Conservation (phyloP, 768 basidiomycete species). For the Lentinus tigrinus region DNA sequence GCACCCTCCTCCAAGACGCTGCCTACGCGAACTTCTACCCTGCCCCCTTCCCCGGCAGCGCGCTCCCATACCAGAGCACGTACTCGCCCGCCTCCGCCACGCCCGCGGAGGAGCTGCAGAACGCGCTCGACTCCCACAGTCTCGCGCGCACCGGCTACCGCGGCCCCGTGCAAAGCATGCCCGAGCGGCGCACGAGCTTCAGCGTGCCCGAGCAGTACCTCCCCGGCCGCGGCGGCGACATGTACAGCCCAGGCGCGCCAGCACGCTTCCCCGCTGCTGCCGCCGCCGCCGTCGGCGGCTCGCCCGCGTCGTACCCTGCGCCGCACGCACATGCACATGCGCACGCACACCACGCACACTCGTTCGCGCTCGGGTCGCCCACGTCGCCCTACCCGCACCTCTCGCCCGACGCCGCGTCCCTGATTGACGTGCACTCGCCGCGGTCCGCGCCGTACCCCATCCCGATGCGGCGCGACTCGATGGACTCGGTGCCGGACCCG, state of each 20-base stretch:
- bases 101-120: slow-evolving; percentile 13
- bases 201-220: slow-evolving; percentile 6
- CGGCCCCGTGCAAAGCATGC: slow-evolving; percentile 1
- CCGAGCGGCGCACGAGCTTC: slow-evolving; percentile 10
- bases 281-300: neutral
- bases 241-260: slow-evolving; percentile 1
- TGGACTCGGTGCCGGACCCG: slow-evolving; percentile 25
- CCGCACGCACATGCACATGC: neutral
- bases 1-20: slow-evolving; percentile 27
- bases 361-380: neutral
- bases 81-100: slow-evolving; percentile 8
- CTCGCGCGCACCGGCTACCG: slow-evolving; percentile 10
- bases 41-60: slow-evolving; percentile 8
- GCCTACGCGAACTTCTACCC: slow-evolving; percentile 23
- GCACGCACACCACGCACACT: neutral
- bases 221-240: neutral
- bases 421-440: slow-evolving; percentile 21
- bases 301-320: slow-evolving; percentile 2
- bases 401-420: slow-evolving; percentile 5
- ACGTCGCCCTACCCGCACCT: neutral
- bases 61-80: slow-evolving; percentile 4
- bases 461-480: slow-evolving; percentile 20
- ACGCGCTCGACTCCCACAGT: slow-evolving; percentile 7
- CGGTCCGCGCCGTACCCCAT: slow-evolving; percentile 13
- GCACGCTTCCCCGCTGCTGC: neutral